Percentiles rank a stretch among this genome's conserved stretches.
These are phyloP conservation scores for Ceriops tagal DNA, from an alignment of 345 rosid species.

Conservation along the genomic window DNA sequence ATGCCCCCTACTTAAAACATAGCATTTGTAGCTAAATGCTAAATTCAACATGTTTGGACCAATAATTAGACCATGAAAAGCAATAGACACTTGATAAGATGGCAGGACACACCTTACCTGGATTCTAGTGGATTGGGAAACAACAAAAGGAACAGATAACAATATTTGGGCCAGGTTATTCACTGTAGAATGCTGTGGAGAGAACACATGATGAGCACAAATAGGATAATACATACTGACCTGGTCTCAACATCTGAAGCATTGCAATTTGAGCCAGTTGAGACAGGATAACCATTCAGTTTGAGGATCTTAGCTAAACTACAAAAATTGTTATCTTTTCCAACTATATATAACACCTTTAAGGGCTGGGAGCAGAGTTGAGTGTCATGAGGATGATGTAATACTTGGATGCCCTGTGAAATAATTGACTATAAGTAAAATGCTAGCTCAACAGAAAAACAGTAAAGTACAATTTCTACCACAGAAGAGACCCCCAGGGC, in stretches of 20 bases:
- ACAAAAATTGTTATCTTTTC: slow-evolving; percentile 31
- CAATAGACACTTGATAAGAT: background rate
- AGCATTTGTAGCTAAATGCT: too few relatives aligned
- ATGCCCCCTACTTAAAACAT: too few relatives aligned
- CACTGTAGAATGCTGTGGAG: background rate
- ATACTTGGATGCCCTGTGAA: slow-evolving; percentile 32
- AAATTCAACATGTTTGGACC: too few relatives aligned
- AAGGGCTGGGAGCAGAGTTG: slow-evolving; percentile 10
- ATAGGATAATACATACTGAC: slow-evolving; percentile 15
- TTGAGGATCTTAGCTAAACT: slow-evolving; percentile 38
- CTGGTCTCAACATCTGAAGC: slow-evolving; percentile 30
- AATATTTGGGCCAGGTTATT: background rate
- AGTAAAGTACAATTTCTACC: too few relatives aligned
- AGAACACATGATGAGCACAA: background rate
- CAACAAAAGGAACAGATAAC: background rate
- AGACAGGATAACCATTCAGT: slow-evolving; percentile 37
- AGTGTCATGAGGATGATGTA: slow-evolving; percentile 18
- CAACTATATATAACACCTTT: slow-evolving; percentile 38
- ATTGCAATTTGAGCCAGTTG: slow-evolving; percentile 16
- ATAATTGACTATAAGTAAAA: background rate
- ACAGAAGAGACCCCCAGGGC: too few relatives aligned
- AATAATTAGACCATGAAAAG: background rate
- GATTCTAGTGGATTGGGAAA: background rate
- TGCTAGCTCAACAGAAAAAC: background rate
- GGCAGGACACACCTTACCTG: background rate